phyloP scores from a whole-genome alignment of 192 early-diverging fungal species.

The Backusella sp. region DNA sequence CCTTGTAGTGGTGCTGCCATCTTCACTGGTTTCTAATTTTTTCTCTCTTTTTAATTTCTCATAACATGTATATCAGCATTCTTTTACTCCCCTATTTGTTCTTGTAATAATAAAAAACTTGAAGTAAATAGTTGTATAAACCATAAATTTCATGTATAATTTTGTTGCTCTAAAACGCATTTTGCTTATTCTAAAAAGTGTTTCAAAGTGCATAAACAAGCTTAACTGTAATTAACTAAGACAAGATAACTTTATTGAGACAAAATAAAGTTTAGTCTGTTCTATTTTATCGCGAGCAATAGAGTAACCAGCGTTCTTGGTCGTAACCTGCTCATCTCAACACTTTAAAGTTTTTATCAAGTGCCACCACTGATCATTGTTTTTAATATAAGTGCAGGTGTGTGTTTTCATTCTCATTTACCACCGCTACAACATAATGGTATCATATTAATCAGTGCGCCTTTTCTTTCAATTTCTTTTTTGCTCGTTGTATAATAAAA shows the following conservation, averaged over 20 bases:
- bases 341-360: background rate
- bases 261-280: background rate
- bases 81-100: background rate
- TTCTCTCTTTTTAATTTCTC: background rate
- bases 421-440: no score
- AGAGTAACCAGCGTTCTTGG: background rate
- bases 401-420: no score
- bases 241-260: background rate
- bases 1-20: conserved; percentile 44
- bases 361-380: no score
- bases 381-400: no score
- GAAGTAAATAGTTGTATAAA: background rate
- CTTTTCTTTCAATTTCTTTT: no score
- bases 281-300: background rate
- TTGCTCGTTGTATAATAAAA: no score
- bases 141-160: background rate
- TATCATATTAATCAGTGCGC: no score
- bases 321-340: background rate
- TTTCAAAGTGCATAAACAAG: background rate
- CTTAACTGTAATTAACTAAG: background rate
- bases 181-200: background rate
- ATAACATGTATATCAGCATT: background rate
- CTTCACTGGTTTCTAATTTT: conserved; percentile 33
- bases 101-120: background rate
- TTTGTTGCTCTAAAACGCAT: no score